phyloP scores from a whole-genome alignment of 257 asterid species.

The Fraxinus pennsylvanica region DNA sequence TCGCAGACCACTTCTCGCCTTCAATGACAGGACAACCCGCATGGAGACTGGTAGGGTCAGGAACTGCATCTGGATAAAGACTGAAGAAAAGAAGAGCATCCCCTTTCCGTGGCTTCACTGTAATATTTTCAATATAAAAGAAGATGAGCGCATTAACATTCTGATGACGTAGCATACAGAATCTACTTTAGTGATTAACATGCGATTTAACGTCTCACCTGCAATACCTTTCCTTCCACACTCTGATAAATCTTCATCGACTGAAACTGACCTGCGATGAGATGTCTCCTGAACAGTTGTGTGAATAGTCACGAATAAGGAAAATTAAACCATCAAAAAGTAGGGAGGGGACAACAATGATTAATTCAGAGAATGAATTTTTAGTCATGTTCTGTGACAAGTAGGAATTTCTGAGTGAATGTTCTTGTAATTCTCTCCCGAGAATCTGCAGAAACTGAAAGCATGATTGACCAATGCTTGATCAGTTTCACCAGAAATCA shows the following conservation, averaged over 20 bases:
- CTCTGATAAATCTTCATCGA: constrained; percentile 64
- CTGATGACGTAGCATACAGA: background rate
- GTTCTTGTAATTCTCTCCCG: background rate
- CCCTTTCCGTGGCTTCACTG: constrained; percentile 93
- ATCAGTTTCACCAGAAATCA: background rate
- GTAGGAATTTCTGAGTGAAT: background rate
- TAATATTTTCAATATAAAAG: background rate
- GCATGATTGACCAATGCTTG: background rate
- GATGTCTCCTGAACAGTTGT: constrained; percentile 53
- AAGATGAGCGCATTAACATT: constrained; percentile 10
- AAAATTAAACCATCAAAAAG: background rate
- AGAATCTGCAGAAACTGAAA: background rate
- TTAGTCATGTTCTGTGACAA: background rate
- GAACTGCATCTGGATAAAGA: constrained; percentile 68
- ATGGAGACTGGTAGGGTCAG: constrained; percentile 80
- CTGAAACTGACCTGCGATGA: constrained; percentile 65
- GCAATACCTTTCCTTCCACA: constrained; percentile 88
- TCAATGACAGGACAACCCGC: constrained; percentile 95
- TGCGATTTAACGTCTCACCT: constrained; percentile 48
- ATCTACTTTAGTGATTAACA: constrained; percentile 6
- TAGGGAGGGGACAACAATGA: background rate
- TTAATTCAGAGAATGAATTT: background rate
- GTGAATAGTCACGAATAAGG: constrained; percentile 18
- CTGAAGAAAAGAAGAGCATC: constrained; percentile 91
- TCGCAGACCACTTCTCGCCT: constrained; percentile 99